phyloP scores from a whole-genome alignment of 2,329 filamentous ascomycete genomes.

The Pseudocercospora crystallina region DNA sequence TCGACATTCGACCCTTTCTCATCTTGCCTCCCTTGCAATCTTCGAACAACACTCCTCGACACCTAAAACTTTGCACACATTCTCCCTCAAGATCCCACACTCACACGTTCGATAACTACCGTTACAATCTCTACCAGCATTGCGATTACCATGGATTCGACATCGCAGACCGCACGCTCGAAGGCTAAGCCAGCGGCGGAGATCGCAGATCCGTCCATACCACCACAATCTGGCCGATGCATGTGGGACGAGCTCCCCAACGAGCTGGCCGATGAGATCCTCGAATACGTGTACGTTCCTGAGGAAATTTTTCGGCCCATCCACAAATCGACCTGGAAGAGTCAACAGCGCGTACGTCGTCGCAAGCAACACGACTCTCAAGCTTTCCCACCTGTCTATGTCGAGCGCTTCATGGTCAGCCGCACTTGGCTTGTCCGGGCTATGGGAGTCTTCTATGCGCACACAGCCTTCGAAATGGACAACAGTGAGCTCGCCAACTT shows the following conservation, averaged over 20 bases:
- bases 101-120: neutral
- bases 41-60: no score
- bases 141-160: neutral
- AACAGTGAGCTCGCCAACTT: neutral
- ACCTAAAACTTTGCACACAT: no score
- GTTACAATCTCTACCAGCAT: neutral
- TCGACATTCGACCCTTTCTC: no score
- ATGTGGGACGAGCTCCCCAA: neutral
- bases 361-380: neutral
- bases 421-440: neutral
- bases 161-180: neutral
- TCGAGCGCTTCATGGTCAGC: constrained; percentile 3
- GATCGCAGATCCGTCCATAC: neutral
- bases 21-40: no score
- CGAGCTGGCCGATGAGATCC: neutral
- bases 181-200: no score
- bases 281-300: neutral
- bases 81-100: neutral
- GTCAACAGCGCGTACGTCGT: neutral
- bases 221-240: neutral
- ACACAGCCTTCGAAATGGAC: neutral
- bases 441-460: neutral
- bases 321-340: neutral
- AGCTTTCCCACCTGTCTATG: neutral
- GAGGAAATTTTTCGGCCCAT: neutral